A percentile compares a stretch with the other conserved stretches of the same genome.
phyloP scores from a whole-genome alignment of 2,329 filamentous ascomycete genomes.

The Alternaria tenuissima region DNA sequence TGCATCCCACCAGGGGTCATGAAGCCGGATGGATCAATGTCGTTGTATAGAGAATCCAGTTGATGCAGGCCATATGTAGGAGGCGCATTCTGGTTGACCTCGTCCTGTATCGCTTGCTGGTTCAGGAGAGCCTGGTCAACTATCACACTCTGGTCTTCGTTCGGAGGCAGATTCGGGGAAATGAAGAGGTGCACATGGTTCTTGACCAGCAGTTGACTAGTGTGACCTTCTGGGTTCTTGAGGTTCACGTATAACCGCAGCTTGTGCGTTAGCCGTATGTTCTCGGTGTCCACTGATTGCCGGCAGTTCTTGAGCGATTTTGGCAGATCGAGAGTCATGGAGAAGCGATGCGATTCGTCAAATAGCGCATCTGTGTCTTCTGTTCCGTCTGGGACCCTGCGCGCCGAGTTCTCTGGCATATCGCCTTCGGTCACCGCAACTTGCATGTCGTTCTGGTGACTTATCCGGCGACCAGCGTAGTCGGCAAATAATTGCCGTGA shows the following conservation, averaged over 20 bases:
- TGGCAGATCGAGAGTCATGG: slow-evolving; percentile 72
- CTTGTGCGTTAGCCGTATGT: slow-evolving; percentile 93
- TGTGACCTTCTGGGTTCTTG: slow-evolving; percentile 92
- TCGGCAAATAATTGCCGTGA: slow-evolving; percentile 52
- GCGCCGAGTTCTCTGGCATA: slow-evolving; percentile 47
- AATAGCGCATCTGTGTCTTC: slow-evolving; percentile 51
- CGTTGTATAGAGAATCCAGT: slow-evolving; percentile 89
- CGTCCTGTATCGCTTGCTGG: slow-evolving; percentile 59
- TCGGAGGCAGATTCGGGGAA: slow-evolving; percentile 88
- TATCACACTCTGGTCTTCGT: slow-evolving; percentile 80
- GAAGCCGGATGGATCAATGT: slow-evolving; percentile 82
- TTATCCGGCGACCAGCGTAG: slow-evolving; percentile 52
- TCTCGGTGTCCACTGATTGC: slow-evolving; percentile 87
- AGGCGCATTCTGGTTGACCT: slow-evolving; percentile 75
- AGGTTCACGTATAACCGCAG: slow-evolving; percentile 90
- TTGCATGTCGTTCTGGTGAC: slow-evolving; percentile 41
- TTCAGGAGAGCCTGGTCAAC: slow-evolving; percentile 51
- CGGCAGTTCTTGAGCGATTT: slow-evolving; percentile 83
- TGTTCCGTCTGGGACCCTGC: slow-evolving; percentile 37
- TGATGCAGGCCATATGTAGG: slow-evolving; percentile 91
- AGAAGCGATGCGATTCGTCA: slow-evolving; percentile 68
- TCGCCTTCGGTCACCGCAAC: slow-evolving; percentile 46
- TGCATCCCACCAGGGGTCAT: slow-evolving; percentile 72
- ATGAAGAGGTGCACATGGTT: slow-evolving; percentile 94
- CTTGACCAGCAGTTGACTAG: slow-evolving; percentile 91